phyloP scores from a whole-genome alignment of 331 rosid genomes.

The Acacia pycnantha region DNA sequence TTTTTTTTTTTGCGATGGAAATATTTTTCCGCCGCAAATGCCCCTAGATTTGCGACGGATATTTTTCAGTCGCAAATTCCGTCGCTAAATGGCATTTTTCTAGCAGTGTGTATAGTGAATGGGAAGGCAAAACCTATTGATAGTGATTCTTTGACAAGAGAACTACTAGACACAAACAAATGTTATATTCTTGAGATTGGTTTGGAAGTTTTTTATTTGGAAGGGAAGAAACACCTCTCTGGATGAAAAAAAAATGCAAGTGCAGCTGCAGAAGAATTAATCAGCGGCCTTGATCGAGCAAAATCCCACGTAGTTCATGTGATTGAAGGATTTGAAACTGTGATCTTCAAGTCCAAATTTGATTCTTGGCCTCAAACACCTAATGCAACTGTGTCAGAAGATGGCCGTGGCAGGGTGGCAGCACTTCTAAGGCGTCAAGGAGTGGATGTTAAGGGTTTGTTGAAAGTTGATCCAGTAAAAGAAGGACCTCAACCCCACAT shows the following conservation, averaged over 20 bases:
- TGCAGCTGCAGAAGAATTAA: conserved; percentile 72
- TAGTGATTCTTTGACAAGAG: conserved; percentile 65
- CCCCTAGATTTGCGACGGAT: no score
- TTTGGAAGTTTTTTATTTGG: conserved; percentile 81
- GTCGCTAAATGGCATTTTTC: no score
- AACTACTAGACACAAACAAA: conserved; percentile 64
- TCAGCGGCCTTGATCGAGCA: conserved; percentile 50
- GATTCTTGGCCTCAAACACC: conserved; percentile 78
- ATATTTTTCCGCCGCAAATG: no score
- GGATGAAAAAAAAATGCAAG: conserved; percentile 80
- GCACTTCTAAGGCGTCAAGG: conserved; percentile 94
- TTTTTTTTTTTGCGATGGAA: no score
- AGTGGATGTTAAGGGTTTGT: conserved; percentile 79
- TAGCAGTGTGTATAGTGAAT: conserved; percentile 78
- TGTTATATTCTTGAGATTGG: conserved; percentile 84
- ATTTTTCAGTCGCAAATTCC: no score
- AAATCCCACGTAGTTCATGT: conserved; percentile 75
- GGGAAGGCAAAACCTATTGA: conserved; percentile 60
- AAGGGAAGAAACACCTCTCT: conserved; percentile 86
- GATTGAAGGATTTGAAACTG: conserved; percentile 90
- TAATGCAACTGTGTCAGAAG: conserved; percentile 74
- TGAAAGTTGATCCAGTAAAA: conserved; percentile 80
- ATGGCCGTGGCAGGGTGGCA: conserved; percentile 97
- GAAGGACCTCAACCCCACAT: conserved; percentile 86
- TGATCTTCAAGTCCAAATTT: conserved; percentile 74